phyloP scores from a whole-genome alignment of 139 green algal genomes.

The Volvox africanus region DNA sequence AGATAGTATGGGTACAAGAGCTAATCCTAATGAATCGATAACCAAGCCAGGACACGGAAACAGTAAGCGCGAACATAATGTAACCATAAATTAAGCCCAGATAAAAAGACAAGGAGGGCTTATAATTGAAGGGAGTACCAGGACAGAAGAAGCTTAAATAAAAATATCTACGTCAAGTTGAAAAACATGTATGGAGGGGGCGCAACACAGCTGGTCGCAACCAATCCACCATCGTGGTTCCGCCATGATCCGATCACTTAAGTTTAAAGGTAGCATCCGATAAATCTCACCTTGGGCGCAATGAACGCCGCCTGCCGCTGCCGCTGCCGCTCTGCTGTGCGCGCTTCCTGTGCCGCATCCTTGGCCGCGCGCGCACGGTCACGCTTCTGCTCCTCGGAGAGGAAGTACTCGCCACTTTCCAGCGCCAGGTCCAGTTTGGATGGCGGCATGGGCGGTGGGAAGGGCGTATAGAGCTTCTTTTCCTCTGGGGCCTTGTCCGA shows the following conservation, averaged over 20 bases:
- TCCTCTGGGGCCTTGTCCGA: background rate
- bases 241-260: background rate
- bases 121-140: too few relatives aligned
- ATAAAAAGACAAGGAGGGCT: background rate
- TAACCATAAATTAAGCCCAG: background rate
- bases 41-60: background rate
- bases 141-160: too few relatives aligned
- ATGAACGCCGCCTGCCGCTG: constrained; percentile 88
- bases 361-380: constrained; percentile 57
- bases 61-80: too few relatives aligned
- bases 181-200: background rate
- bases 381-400: constrained; percentile 85
- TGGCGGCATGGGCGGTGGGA: constrained; percentile 94
- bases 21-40: too few relatives aligned
- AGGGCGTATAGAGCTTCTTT: constrained; percentile 95
- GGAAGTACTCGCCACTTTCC: constrained; percentile 97
- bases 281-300: constrained; percentile 73
- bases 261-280: background rate
- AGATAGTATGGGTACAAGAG: background rate
- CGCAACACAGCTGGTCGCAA: background rate
- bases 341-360: constrained; percentile 65
- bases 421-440: constrained; percentile 93
- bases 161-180: background rate
- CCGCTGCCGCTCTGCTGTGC: constrained; percentile 70
- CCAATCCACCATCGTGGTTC: background rate